Evolutionary conservation across 495 filamentous ascomycete species (phyloP).

Genomic region (Aspergillus cristatus): DNA sequence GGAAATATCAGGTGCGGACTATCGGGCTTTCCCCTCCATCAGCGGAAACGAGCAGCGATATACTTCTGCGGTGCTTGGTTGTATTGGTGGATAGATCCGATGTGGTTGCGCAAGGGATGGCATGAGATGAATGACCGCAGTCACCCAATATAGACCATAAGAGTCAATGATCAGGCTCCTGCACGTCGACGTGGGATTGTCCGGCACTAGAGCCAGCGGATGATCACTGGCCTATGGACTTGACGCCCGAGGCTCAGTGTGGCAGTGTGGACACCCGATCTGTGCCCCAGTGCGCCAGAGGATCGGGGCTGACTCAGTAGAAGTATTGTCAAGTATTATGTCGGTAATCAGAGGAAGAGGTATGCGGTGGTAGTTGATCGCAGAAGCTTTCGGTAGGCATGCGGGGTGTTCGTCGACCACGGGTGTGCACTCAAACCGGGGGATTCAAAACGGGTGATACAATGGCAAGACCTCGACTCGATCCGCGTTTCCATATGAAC

Average conservation of each 20-base stretch:
- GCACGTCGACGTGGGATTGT: constrained; percentile 21
- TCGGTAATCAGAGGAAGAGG: too few species aligned
- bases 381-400: too few species aligned
- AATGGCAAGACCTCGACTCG: too few species aligned
- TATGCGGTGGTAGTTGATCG: constrained; percentile 1
- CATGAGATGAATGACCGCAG: constrained; percentile 1
- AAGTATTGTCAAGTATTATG: background rate
- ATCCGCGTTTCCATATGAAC: too few species aligned
- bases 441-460: too few species aligned
- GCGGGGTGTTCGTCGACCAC: too few species aligned
- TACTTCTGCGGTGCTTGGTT: background rate
- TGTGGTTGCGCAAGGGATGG: background rate
- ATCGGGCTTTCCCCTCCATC: constrained; percentile 3
- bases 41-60: constrained; percentile 2
- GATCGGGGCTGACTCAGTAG: background rate
- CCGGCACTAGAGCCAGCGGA: too few species aligned
- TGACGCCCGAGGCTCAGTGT: constrained; percentile 17
- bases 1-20: constrained; percentile 2
- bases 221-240: constrained; percentile 10
- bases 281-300: constrained; percentile 2
- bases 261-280: constrained; percentile 12
- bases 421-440: too few species aligned
- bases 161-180: constrained; percentile 26
- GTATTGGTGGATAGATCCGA: background rate
- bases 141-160: constrained; percentile 10